phyloP scores from a whole-genome alignment of 306 rosid species.

The Aeschynomene evenia region DNA sequence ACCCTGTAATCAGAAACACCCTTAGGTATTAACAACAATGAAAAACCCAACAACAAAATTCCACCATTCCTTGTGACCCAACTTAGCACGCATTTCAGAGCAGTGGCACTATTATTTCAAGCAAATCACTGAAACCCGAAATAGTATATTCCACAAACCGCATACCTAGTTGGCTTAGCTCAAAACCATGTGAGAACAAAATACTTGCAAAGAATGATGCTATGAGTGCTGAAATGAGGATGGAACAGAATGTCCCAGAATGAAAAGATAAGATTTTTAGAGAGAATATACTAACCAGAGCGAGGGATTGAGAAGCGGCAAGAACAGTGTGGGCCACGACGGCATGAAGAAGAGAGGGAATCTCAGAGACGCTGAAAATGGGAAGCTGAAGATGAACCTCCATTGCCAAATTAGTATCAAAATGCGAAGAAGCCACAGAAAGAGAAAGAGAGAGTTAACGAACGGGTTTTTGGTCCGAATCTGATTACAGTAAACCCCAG shows the following conservation, averaged over 20 bases:
- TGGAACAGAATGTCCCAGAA: neutral
- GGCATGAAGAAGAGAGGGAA: slow-evolving; percentile 43
- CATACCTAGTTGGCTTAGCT: neutral
- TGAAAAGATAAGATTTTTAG: neutral
- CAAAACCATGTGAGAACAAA: neutral
- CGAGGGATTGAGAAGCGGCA: slow-evolving; percentile 47
- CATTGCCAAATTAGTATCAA: slow-evolving; percentile 36
- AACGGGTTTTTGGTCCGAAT: slow-evolving; percentile 26
- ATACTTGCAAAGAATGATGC: neutral
- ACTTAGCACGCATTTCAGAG: neutral
- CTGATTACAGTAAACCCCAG: slow-evolving; percentile 47
- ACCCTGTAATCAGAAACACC: neutral
- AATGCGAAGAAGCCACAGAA: no score
- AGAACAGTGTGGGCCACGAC: slow-evolving; percentile 44
- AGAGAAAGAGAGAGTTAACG: slow-evolving; percentile 19
- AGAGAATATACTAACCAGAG: slow-evolving; percentile 40
- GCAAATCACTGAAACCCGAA: slow-evolving; percentile 3
- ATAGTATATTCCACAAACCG: neutral
- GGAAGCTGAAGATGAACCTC: slow-evolving; percentile 43
- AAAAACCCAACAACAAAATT: neutral
- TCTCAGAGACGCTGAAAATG: slow-evolving; percentile 27
- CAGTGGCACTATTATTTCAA: neutral
- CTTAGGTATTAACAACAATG: neutral
- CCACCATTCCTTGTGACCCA: neutral
- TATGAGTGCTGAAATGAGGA: neutral